phyloP scores from a whole-genome alignment of 192 early-diverging fungal genomes.

The Podila epicladia region DNA sequence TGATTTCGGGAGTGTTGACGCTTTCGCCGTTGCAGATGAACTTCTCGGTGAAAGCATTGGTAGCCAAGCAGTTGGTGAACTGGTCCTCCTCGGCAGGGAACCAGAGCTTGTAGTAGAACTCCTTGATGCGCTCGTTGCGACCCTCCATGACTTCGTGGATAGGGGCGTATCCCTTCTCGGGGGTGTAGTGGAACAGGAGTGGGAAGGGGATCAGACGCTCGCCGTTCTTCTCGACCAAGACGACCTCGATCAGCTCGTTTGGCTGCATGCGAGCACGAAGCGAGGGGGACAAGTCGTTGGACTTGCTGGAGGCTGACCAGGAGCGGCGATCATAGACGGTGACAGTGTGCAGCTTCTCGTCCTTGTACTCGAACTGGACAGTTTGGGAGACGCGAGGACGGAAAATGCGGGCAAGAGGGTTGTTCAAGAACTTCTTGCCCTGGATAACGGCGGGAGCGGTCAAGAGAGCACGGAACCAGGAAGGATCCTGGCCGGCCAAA shows the following conservation, averaged over 20 bases:
- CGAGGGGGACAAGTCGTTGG: slow-evolving; percentile 56
- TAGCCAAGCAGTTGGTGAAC: slow-evolving; percentile 57
- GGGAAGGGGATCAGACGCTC: slow-evolving; percentile 75
- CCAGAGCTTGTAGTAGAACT: slow-evolving; percentile 90
- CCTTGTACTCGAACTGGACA: slow-evolving; percentile 54
- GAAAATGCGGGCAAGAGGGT: slow-evolving; percentile 71
- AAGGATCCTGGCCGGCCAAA: slow-evolving; percentile 76
- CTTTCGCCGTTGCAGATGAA: slow-evolving; percentile 70
- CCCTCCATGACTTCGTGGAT: slow-evolving; percentile 92
- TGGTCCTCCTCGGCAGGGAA: slow-evolving; percentile 61
- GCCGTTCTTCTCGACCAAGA: slow-evolving; percentile 73
- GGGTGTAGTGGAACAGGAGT: slow-evolving; percentile 85
- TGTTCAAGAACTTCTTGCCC: slow-evolving; percentile 72
- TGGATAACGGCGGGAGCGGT: slow-evolving; percentile 82
- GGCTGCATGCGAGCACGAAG: slow-evolving; percentile 59
- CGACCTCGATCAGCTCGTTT: slow-evolving; percentile 64
- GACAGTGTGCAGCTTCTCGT: slow-evolving; percentile 53
- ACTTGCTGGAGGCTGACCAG: slow-evolving; percentile 64
- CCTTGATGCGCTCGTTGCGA: slow-evolving; percentile 84
- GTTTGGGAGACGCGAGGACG: slow-evolving; percentile 69
- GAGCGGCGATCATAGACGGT: slow-evolving; percentile 62
- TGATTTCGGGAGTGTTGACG: slow-evolving; percentile 70
- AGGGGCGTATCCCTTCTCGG: slow-evolving; percentile 78
- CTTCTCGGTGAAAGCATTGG: slow-evolving; percentile 68
- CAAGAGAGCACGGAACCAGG: slow-evolving; percentile 89